phyloP scores from a whole-genome alignment of 2,329 filamentous ascomycete species.

The Fusarium cicatricum region DNA sequence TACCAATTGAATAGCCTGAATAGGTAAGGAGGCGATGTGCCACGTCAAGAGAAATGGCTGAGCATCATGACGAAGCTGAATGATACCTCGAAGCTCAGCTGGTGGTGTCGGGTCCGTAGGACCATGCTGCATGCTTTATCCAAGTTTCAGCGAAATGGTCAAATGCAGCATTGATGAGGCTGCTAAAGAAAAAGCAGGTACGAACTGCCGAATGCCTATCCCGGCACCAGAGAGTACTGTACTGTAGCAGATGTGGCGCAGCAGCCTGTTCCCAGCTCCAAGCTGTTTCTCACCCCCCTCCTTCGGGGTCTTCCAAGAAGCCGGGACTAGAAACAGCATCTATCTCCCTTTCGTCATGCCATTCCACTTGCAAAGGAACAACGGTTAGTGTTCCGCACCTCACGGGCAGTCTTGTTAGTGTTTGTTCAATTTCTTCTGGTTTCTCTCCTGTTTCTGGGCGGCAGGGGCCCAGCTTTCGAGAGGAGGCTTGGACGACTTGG shows the following conservation, averaged over 20 bases:
- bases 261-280: not conserved
- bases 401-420: conserved; percentile 6
- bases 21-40: conserved; percentile 6
- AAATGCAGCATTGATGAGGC: not conserved
- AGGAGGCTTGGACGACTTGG: conserved; percentile 19
- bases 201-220: conserved; percentile 27
- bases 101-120: not conserved
- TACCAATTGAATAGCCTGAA: no score
- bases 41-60: conserved; percentile 23
- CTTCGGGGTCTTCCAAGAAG: conserved; percentile 20
- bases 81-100: not conserved
- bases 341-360: not conserved
- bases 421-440: conserved; percentile 15
- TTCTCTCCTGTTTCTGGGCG: not conserved
- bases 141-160: not conserved
- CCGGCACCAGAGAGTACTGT: conserved; percentile 11
- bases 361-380: not conserved
- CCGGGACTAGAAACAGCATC: conserved; percentile 16
- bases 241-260: conserved; percentile 24
- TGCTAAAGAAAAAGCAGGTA: conserved; percentile 14
- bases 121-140: conserved; percentile 1
- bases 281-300: conserved; percentile 19
- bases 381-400: not conserved
- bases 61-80: conserved; percentile 28
- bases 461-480: not conserved